phyloP scores from a whole-genome alignment of 75 land plant species.

The Cupressus sempervirens region DNA sequence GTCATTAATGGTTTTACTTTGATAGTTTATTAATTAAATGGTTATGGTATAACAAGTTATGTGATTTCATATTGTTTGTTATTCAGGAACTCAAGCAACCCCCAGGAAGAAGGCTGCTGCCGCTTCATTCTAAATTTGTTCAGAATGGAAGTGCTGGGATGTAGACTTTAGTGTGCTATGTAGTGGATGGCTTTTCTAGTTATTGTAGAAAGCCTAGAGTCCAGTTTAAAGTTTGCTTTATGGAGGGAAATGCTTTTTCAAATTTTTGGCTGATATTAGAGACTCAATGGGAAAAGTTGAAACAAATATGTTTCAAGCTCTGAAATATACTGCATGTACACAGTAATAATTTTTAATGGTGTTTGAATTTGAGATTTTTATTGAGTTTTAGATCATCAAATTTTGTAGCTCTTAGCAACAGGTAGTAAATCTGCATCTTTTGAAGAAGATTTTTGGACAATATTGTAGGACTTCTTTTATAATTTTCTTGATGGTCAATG shows the following conservation, averaged over 20 bases:
- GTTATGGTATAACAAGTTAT: neutral
- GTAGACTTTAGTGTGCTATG: neutral
- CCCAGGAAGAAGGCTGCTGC: slow-evolving; percentile 42
- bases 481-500: too few relatives aligned
- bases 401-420: neutral
- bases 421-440: neutral
- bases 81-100: slow-evolving; percentile 32
- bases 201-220: neutral
- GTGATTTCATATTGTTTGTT: neutral
- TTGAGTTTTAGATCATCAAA: neutral
- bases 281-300: too few relatives aligned
- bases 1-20: neutral
- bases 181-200: neutral
- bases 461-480: neutral
- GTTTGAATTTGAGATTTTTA: neutral
- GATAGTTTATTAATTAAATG: neutral
- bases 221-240: neutral
- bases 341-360: neutral
- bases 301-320: too few relatives aligned
- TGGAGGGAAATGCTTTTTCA: neutral
- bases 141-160: neutral
- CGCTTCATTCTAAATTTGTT: slow-evolving; percentile 14
- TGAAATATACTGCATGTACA: neutral
- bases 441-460: neutral
- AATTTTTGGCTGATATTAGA: too few relatives aligned